Evolutionary conservation across 1,139 yeast genomes (phyloP), one percentile per base, ranked within the genome.

Genomic region (Lodderomyces beijingensis): DNA sequence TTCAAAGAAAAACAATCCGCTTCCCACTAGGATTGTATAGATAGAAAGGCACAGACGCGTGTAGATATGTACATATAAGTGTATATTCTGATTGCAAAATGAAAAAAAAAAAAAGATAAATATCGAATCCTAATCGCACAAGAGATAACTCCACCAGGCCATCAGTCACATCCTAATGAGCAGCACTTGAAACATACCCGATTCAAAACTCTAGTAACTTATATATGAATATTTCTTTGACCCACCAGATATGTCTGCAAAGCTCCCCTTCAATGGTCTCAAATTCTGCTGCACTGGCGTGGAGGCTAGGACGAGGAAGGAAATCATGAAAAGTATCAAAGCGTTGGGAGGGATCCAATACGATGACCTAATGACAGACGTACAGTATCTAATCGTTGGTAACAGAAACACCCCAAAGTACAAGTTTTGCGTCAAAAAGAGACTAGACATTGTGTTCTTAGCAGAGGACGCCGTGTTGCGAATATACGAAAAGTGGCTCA

Each of bases 331-430:
- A 4, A 68, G 69, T 46, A 63, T 81, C 34, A 55, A 57, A 23
- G 57, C 67, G 1, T 67, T 84, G 66, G 94, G 94, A 1, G 94
- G 91, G 0, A 50, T 51, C 5, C 74, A 74, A 45, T 67, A 68
- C 38, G 65, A 68, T 29, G 83, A 81, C 47, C 62, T 85, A 40
- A 78, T 79, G 70, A 72, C 79, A 33, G 86, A 79, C 50, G 84
- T 80, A 6, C 70, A 74, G 33, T 75, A 74, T 40, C 57, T 86
- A 28, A 65, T 86, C 4, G 91, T 85, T 12, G 94, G 91, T 1
- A 70, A 70, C 36, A 53, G 77, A 21, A 62, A 72, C 42, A 78
- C 93, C 0, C 82, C 77, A 17, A 86, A 86, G 55, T 85, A 79
- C 55, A 61, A 61, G 37, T 85, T 70, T 52, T 79, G 84, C 32